Percentiles rank a stretch among this genome's conserved stretches.
phyloP scores from a whole-genome alignment of 208 protist genomes.

The Wallacemonas sp. region DNA sequence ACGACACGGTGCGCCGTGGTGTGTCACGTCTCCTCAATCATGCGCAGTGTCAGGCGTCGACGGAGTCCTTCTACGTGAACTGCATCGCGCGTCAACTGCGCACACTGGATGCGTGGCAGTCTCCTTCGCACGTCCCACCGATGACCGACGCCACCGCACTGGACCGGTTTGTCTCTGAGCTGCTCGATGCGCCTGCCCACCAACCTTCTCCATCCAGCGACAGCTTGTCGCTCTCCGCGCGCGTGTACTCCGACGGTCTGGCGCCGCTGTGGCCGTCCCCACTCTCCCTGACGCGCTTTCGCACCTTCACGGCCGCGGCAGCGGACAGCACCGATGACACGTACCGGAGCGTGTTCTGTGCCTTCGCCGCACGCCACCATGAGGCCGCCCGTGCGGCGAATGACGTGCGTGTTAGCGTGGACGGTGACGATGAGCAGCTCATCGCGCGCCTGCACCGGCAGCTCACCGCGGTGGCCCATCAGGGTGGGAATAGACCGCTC shows the following conservation, averaged over 20 bases:
- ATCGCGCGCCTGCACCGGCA: constrained; percentile 15
- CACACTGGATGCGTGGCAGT: too few species aligned
- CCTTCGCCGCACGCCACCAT: neutral
- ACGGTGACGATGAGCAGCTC: constrained; percentile 2
- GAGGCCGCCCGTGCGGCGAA: neutral
- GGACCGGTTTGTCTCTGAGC: too few species aligned
- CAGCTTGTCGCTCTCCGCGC: neutral
- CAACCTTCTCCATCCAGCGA: too few species aligned
- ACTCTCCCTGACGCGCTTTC: neutral
- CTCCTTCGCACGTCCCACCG: too few species aligned
- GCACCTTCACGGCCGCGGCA: neutral
- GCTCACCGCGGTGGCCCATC: constrained; percentile 22
- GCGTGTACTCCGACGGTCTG: too few species aligned
- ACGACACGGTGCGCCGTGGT: too few species aligned
- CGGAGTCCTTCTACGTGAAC: too few species aligned
- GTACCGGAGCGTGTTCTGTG: neutral
- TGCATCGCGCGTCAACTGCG: too few species aligned
- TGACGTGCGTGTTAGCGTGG: neutral
- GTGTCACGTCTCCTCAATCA: too few species aligned
- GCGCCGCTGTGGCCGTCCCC: constrained; percentile 2
- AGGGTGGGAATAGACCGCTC: neutral
- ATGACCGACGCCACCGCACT: too few species aligned
- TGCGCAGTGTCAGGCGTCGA: too few species aligned
- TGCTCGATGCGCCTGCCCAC: too few species aligned
- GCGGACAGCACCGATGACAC: neutral